Percentiles rank a stretch among this genome's conserved stretches.
phyloP scores from a whole-genome alignment of 495 filamentous ascomycete species.

The Gamarada debralockiae region DNA sequence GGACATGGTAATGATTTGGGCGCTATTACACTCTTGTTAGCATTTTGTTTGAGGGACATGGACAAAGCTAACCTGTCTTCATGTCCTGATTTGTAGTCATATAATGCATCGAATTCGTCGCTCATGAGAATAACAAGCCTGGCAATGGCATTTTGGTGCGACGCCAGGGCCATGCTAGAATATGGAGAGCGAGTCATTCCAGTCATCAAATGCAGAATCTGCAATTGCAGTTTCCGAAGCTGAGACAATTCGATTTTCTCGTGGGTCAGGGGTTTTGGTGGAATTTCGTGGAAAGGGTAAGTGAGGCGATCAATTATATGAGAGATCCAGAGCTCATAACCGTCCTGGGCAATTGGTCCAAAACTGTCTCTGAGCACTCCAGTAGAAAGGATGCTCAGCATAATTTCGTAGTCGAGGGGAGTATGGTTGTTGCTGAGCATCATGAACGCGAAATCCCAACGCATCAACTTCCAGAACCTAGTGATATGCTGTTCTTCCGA shows the following conservation, averaged over 20 bases:
- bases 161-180: conserved; percentile 16
- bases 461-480: conserved; percentile 23
- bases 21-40: conserved; percentile 10
- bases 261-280: conserved; percentile 1
- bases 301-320: conserved; percentile 21
- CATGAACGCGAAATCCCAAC: conserved; percentile 21
- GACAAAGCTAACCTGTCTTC: conserved; percentile 20
- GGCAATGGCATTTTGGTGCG: conserved; percentile 18
- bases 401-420: conserved; percentile 15
- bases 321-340: background rate
- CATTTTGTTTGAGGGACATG: background rate
- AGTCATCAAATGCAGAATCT: conserved; percentile 20
- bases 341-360: conserved; percentile 15
- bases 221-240: conserved; percentile 13
- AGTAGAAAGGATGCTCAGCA: conserved; percentile 22
- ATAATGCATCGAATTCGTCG: conserved; percentile 24
- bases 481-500: conserved; percentile 12
- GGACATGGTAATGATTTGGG: conserved; percentile 18
- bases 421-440: conserved; percentile 21
- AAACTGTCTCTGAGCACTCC: conserved; percentile 23
- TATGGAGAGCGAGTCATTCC: conserved; percentile 20
- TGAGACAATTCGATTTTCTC: conserved; percentile 7
- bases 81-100: conserved; percentile 20
- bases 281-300: conserved; percentile 18
- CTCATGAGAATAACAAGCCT: conserved; percentile 21